A percentile compares a stretch with the other conserved stretches of the same genome.
Evolutionary conservation across 2,329 filamentous ascomycete genomes (phyloP).

Genomic region (Penicillium thymicola): DNA sequence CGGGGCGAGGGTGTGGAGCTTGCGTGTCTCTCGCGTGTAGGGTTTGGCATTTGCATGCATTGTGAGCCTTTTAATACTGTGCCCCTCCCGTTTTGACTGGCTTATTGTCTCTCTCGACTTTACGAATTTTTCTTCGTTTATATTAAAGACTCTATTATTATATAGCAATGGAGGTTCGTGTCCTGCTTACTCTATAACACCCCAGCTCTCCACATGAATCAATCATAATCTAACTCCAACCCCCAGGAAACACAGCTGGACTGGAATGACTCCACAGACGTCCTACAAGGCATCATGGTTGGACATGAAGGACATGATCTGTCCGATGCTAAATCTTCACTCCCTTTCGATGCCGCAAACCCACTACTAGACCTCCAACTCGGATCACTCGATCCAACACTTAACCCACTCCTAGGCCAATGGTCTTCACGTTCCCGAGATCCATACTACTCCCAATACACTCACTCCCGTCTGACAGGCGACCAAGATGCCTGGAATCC

Average conservation of each 20-base stretch:
- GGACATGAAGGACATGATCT: conserved; percentile 3
- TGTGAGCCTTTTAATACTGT: conserved; percentile 2
- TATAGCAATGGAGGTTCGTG: conserved; percentile 12
- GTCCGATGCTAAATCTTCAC: conserved; percentile 3
- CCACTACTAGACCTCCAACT: conserved; percentile 27
- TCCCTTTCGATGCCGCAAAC: conserved; percentile 20
- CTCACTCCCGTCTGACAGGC: conserved; percentile 16
- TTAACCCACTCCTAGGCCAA: conserved; percentile 18
- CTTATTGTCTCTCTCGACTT: neutral
- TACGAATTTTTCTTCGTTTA: neutral
- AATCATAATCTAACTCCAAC: neutral
- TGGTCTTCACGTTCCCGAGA: conserved; percentile 20
- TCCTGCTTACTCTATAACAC: neutral
- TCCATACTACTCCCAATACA: conserved; percentile 24
- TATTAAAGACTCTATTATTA: neutral
- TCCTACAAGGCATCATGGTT: conserved; percentile 35
- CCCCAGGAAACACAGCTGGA: conserved; percentile 6
- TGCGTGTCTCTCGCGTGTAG: conserved; percentile 11
- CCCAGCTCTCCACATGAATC: neutral
- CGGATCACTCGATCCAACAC: conserved; percentile 10
- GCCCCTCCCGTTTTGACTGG: conserved; percentile 2
- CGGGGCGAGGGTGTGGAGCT: conserved; percentile 7
- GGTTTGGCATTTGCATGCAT: conserved; percentile 10
- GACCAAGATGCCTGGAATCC: conserved; percentile 35
- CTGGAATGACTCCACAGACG: conserved; percentile 28